These are phyloP conservation scores for Suillus subalutaceus DNA, from an alignment of 768 basidiomycete genomes.

Conservation along the genomic window DNA sequence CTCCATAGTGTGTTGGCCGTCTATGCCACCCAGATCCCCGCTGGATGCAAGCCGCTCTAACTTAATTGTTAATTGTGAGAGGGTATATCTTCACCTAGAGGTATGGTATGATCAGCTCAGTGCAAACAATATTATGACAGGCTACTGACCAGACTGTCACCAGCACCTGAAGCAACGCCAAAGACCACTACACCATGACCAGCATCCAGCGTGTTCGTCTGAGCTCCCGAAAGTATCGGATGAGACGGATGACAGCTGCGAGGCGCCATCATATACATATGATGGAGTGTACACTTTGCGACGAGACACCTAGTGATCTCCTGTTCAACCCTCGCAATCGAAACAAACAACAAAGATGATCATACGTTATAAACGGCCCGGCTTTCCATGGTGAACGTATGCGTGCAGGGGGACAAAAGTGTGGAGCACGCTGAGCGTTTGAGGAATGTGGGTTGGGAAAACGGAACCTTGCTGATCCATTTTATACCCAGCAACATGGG, in stretches of 20 bases:
- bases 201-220: conserved; percentile 23
- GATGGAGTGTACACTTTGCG: conserved; percentile 15
- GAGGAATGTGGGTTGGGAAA: not conserved
- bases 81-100: not conserved
- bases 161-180: conserved; percentile 29
- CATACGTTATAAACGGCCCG: conserved; percentile 16
- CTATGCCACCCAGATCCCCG: not conserved
- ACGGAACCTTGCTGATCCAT: not conserved
- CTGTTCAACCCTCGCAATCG: not conserved
- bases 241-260: conserved; percentile 27
- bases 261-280: conserved; percentile 27
- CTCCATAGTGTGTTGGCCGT: not conserved
- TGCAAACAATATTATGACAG: not conserved
- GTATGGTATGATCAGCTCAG: not conserved
- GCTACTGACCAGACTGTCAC: conserved; percentile 17
- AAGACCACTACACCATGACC: conserved; percentile 23
- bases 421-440: not conserved
- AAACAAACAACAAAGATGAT: not conserved
- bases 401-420: not conserved
- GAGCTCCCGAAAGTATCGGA: conserved; percentile 20
- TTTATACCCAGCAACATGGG: not conserved
- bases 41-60: not conserved
- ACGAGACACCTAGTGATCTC: conserved; percentile 12
- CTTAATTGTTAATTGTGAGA: not conserved
- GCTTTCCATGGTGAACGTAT: conserved; percentile 4